Evolutionary conservation across 495 filamentous ascomycete species (phyloP).

Genomic region (Podospora fimiseda): DNA sequence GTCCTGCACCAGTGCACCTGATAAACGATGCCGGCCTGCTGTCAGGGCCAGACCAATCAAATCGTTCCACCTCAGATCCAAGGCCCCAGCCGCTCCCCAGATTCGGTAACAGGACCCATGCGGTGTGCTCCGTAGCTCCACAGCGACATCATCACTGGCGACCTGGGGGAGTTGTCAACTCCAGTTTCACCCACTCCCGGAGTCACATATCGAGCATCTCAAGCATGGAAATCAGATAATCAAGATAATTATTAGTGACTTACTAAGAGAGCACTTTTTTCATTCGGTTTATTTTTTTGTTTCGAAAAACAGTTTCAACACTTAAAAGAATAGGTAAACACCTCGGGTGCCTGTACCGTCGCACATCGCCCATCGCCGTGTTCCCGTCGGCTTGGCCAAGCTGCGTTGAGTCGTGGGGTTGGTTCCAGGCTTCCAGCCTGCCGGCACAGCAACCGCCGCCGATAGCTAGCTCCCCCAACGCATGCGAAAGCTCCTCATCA

Average conservation of each 20-base stretch:
- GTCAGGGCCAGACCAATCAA: neutral
- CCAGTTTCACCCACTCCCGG: too few relatives aligned
- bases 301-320: too few relatives aligned
- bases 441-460: conserved; percentile 10
- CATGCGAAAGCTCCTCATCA: neutral
- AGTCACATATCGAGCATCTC: neutral
- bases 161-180: too few relatives aligned
- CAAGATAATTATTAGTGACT: too few relatives aligned
- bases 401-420: conserved; percentile 13
- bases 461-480: conserved; percentile 1
- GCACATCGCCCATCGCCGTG: too few relatives aligned
- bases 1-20: neutral
- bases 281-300: too few relatives aligned
- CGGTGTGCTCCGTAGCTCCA: conserved; percentile 10
- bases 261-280: too few relatives aligned
- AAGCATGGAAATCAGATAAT: too few relatives aligned
- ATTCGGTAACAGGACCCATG: neutral
- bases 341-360: too few relatives aligned
- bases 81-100: neutral
- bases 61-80: neutral
- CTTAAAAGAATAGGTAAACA: too few relatives aligned
- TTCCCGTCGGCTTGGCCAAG: conserved; percentile 2
- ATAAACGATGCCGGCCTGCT: neutral
- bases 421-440: conserved; percentile 7
- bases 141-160: conserved; percentile 17